Evolutionary conservation across 1,284 basidiomycete genomes (phyloP), one percentile per base, ranked within the genome.

Genomic region (Pseudozyma thailandica): DNA sequence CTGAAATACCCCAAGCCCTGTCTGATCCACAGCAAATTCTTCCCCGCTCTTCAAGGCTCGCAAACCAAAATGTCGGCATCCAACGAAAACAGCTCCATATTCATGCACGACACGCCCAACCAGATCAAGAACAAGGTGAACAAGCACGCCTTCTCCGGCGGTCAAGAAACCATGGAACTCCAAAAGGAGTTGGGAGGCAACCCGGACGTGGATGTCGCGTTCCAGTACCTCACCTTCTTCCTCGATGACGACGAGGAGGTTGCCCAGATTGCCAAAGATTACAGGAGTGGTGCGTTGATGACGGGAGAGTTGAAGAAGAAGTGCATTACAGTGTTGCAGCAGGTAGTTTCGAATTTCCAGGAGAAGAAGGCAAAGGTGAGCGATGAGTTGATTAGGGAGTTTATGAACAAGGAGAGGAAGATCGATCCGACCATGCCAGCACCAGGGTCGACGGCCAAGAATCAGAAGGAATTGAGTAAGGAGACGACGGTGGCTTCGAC

Each of bases 111-210:
- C 83, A 93, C 91, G 54, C 87, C 90, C 16, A 90, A 89, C 73
- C 91, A 94, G 84, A 97, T 98, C 86, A 96, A 97, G 86, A 98
- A 94, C 84, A 99, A 99, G 86, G 90, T 99, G 83, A 97, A 94
- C 83, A 90, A 88, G 79, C 71, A 84, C 50, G 85, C 84, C 13
- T 84, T 85, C 62, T 83, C 82, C n/a, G 85, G 85, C 5, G 85
- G 85, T 6, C 78, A 83, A 81, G 94, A 94, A 84, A 95, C 93
- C 12, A 90, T 94, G 81, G 95, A 98, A 84, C 92, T 97, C 73
- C 96, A 99, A 84, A 84, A 93, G 66, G 86, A 86, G 77, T 84
- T 92, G 23, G 96, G 96, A 6, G 96, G 96, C 1, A 88, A 98
- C 83, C 90, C 93, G 0, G 94, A 98, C 64, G 93, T 98, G 31